phyloP scores from a whole-genome alignment of 2,329 filamentous ascomycete genomes.

The Alternaria solani region DNA sequence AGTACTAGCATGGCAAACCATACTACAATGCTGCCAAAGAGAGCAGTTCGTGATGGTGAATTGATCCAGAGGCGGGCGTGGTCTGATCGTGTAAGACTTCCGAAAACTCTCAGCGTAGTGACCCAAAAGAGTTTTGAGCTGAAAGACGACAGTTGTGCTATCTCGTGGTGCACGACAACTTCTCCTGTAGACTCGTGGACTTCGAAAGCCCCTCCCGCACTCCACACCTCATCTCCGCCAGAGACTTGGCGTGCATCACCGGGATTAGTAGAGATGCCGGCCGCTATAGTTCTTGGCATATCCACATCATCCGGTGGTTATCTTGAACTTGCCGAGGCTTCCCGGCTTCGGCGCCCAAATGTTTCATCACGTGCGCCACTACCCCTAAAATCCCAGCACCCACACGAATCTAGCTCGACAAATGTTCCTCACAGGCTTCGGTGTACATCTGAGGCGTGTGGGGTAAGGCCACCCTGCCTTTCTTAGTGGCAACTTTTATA shows the following conservation, averaged over 20 bases:
- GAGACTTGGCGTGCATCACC: slow-evolving; percentile 10
- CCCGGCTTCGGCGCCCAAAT: slow-evolving; percentile 1
- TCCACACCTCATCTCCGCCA: slow-evolving; percentile 9
- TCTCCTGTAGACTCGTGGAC: slow-evolving; percentile 6
- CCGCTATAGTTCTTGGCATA: slow-evolving; percentile 8
- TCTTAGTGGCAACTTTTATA: slow-evolving; percentile 14
- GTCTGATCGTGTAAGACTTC: no score
- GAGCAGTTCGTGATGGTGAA: no score
- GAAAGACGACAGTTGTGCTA: background rate
- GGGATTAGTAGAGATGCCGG: slow-evolving; percentile 11
- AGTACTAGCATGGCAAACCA: no score
- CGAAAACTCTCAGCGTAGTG: no score
- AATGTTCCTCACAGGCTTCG: background rate
- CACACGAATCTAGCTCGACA: background rate
- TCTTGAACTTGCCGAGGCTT: slow-evolving; percentile 12
- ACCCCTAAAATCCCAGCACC: background rate
- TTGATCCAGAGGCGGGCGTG: no score
- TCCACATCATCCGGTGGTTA: slow-evolving; percentile 13
- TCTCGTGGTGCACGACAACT: background rate
- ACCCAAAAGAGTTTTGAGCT: no score
- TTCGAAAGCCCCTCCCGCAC: slow-evolving; percentile 11
- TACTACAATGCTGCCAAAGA: no score
- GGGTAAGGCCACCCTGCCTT: slow-evolving; percentile 2
- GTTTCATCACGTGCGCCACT: slow-evolving; percentile 9
- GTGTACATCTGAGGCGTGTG: slow-evolving; percentile 4